Evolutionary conservation across 1,284 basidiomycete genomes (phyloP), one percentile per base, ranked within the genome.

Genomic region (Tilletiopsis washingtonensis): DNA sequence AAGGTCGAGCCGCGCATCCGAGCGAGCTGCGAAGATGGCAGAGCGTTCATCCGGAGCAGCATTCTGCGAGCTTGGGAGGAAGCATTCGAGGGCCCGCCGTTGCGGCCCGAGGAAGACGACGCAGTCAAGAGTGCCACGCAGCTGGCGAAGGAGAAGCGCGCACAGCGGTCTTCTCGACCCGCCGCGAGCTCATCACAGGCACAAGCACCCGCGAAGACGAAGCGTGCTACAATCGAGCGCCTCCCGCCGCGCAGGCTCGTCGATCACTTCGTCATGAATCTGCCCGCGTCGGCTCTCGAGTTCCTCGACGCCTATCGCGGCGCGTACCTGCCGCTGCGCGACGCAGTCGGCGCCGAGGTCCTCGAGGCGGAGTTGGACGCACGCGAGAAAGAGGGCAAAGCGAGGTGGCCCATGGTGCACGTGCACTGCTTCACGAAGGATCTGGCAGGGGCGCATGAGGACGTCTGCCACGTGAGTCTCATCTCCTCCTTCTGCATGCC

Each of bases 371-470:
- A 67, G 25, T 2, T 68, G 3, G 19, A 27, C 5, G n/a, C 34
- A 3, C 46, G 58, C 12, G 20, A 36, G 1, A 17, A 45, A 7
- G 37, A 51, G 29, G 45, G 51, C 15, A 29, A 49, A 12, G 32
- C 23, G 40, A 45, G 6, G 19, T 83, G 89, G 82, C 93, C 94
- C 0, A 81, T 89, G 79, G 80, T 98, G 6, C 94, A 99, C 71
- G 91, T 89, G 55, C 86, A 99, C 74, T 97, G 91, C 76, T 99
- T 99, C 74, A 91, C 90, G 34, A 84, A 89, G 55, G 86, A 91
- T 34, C 51, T 69, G 7, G 59, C 65, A 41, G 38, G 45, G 7
- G 64, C 69, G 0, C 56, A 49, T 4, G 47, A 53, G 25, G 70
- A 72, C 37, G 64, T 71, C 44, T 56, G 59, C 32, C 43, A 9